A percentile compares a stretch with the other conserved stretches of the same genome.
These are phyloP conservation scores for Paramyrothecium sp. DNA, from an alignment of 2,329 filamentous ascomycete species.

Conservation along the genomic window DNA sequence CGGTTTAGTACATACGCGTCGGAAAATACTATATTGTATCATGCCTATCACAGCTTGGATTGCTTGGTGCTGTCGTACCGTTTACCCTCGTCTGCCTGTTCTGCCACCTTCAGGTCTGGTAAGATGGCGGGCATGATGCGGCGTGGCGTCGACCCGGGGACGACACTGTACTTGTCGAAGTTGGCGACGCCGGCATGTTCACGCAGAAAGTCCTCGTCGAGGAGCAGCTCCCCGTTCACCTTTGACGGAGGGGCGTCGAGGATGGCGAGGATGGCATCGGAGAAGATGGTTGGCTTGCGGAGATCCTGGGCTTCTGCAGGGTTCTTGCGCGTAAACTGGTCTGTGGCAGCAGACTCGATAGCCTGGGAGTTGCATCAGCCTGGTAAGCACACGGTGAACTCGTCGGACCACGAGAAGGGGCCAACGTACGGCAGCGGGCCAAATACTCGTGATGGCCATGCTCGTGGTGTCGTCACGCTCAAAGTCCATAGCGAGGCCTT, in stretches of 20 bases:
- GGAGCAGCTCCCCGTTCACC: slow-evolving; percentile 70
- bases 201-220: slow-evolving; percentile 81
- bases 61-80: slow-evolving; percentile 62
- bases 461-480: slow-evolving; percentile 59
- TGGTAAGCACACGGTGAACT: neutral
- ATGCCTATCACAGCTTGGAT: slow-evolving; percentile 34
- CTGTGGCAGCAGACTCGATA: slow-evolving; percentile 75
- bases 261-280: slow-evolving; percentile 75
- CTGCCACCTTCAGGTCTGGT: slow-evolving; percentile 68
- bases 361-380: slow-evolving; percentile 29
- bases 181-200: slow-evolving; percentile 62
- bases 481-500: slow-evolving; percentile 82
- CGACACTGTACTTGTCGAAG: slow-evolving; percentile 71
- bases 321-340: slow-evolving; percentile 43
- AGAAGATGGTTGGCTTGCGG: slow-evolving; percentile 72
- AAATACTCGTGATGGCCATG: slow-evolving; percentile 80
- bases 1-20: neutral
- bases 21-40: slow-evolving; percentile 1
- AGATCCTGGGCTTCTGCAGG: slow-evolving; percentile 54
- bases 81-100: slow-evolving; percentile 78
- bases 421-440: slow-evolving; percentile 69
- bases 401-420: neutral
- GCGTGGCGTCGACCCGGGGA: slow-evolving; percentile 61
- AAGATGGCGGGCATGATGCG: slow-evolving; percentile 75
- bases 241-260: slow-evolving; percentile 54